phyloP scores from a whole-genome alignment of 306 rosid species.

The Crataegus laevigata region DNA sequence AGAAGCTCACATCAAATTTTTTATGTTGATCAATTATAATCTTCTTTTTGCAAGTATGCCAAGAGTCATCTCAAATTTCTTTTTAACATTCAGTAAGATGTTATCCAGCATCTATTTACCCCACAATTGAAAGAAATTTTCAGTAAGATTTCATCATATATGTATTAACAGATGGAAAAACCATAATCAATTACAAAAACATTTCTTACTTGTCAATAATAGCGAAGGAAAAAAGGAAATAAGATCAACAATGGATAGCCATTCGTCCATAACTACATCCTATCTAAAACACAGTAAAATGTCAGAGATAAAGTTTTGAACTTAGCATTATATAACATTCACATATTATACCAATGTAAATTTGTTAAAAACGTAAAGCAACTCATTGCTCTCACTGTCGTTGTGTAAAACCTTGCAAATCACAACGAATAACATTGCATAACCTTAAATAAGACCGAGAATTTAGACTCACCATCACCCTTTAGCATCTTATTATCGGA shows the following conservation, averaged over 20 bases:
- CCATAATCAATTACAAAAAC: too few relatives aligned
- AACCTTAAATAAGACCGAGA: too few relatives aligned
- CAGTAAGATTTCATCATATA: slow-evolving; percentile 8
- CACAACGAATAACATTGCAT: background rate
- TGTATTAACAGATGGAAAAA: too few relatives aligned
- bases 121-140: slow-evolving; percentile 20
- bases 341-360: background rate
- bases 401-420: background rate
- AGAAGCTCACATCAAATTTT: too few relatives aligned
- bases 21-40: too few relatives aligned
- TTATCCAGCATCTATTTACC: slow-evolving; percentile 73
- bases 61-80: slow-evolving; percentile 71
- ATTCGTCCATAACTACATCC: background rate
- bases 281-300: background rate
- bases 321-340: background rate
- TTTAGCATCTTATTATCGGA: too few relatives aligned
- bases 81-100: slow-evolving; percentile 71
- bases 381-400: background rate
- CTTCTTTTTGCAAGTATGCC: too few relatives aligned
- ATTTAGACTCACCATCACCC: slow-evolving; percentile 72
- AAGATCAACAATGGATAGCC: background rate
- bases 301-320: background rate
- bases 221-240: background rate
- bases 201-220: background rate
- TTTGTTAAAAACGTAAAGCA: background rate